Evolutionary conservation across 352 stramenopile genomes (phyloP), one percentile per base, ranked within the genome.

Genomic region (Phytophthora nicotianae): DNA sequence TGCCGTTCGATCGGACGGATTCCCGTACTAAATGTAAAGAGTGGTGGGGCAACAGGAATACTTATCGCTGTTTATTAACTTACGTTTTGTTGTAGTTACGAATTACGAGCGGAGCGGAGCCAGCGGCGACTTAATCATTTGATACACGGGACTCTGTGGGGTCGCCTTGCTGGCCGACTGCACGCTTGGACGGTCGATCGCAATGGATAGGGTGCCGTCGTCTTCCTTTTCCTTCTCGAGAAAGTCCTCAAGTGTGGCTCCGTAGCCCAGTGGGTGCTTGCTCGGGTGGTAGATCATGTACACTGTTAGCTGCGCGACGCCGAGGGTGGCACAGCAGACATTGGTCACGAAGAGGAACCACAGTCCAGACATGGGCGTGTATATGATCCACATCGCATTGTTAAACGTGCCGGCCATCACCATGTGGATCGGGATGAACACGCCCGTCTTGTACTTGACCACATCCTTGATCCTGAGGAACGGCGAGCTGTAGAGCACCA

Each of bases 261-360:
- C 58, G 17, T 58, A 61, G 21, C 57, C 63, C 0, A 77, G 68
- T 14, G 66, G 71, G 16, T 77, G 65, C 21, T 74, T 80, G 38
- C 72, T 89, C 5, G 76, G 79, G 56, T 86, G 57, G 53, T 73
- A 83, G 49, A 86, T 48, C 48, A 76, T 56, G 60, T 85, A 86
- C 17, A 86, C 65, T 2, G 50, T 53, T 43, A 86, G 56, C 41
- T 86, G 77, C 0, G 45, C 42, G 21, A 73, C 48, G 11, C 69
- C 77, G 11, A 83, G 50, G 3, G 53, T 59, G 48, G 62, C 62
- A 38, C 74, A 83, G 37, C 72, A 65, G 11, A 68, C 58, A 52
- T 86, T 86, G n/a, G 77, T 78, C 19, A 70, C 65, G 53, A 89
- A 82, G 46, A 89, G 68, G 54, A 89, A 81, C 77, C 68, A 81